Conservation (phyloP, 148 eudicot species). For the Vaccinium myrtillus region DNA sequence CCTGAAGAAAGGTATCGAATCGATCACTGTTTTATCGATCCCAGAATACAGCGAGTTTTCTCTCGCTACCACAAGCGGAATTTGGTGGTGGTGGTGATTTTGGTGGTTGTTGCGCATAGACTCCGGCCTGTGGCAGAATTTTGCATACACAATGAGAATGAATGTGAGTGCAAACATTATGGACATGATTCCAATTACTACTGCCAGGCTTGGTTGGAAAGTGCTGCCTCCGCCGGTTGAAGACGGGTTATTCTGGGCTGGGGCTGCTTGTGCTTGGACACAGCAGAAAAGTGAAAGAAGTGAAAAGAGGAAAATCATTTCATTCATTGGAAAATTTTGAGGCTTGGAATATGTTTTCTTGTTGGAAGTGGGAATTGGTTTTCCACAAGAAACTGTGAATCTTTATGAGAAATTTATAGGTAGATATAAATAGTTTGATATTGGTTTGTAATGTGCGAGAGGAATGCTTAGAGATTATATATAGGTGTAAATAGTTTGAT, state of each 20-base stretch:
- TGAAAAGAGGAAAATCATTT: neutral
- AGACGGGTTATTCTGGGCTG: neutral
- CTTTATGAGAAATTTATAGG: neutral
- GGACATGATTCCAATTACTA: conserved; percentile 56
- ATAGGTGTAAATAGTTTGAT: neutral
- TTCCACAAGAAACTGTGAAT: neutral
- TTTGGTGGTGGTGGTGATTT: neutral
- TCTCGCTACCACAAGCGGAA: conserved; percentile 19
- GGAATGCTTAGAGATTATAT: neutral
- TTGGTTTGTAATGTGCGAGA: neutral
- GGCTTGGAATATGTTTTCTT: neutral
- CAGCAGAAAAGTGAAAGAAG: conserved; percentile 10
- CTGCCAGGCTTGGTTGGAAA: conserved; percentile 73
- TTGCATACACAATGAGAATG: conserved; percentile 55
- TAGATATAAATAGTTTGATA: no score
- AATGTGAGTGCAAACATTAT: conserved; percentile 55
- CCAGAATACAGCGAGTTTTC: conserved; percentile 42
- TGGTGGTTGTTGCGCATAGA: neutral
- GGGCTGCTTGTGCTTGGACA: conserved; percentile 27
- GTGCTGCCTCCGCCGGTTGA: conserved; percentile 12
- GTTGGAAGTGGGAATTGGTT: neutral
- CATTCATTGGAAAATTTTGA: conserved; percentile 9
- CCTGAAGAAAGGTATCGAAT: conserved; percentile 64
- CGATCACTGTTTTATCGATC: conserved; percentile 50
- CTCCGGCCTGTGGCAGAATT: conserved; percentile 33